Evolutionary conservation across 2,329 filamentous ascomycete species (phyloP).

Genomic region (Xylaria sp.): DNA sequence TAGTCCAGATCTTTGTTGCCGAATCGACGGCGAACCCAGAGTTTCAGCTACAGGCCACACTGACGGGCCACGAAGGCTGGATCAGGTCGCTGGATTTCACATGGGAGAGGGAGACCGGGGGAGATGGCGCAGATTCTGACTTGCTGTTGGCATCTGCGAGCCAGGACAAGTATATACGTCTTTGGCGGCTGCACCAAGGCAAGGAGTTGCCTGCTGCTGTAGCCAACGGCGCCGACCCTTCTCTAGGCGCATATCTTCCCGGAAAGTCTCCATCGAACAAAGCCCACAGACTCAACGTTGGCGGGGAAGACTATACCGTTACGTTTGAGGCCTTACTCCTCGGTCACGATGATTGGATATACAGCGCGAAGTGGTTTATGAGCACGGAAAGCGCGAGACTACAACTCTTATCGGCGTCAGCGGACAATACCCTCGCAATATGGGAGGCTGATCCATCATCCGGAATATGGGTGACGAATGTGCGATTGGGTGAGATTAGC

Average conservation of each 20-base stretch:
- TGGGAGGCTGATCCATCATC: conserved; percentile 87
- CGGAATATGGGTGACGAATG: conserved; percentile 88
- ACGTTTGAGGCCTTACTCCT: conserved; percentile 94
- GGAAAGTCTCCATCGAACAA: conserved; percentile 87
- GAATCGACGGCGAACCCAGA: conserved; percentile 48
- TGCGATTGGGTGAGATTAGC: conserved; percentile 90
- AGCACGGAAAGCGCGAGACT: conserved; percentile 56
- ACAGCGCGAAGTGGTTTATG: conserved; percentile 78
- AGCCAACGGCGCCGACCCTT: conserved; percentile 60
- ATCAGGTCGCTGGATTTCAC: conserved; percentile 84
- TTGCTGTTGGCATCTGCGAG: conserved; percentile 88
- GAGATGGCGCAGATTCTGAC: conserved; percentile 58
- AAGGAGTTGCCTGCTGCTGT: conserved; percentile 65
- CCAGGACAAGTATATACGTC: conserved; percentile 94
- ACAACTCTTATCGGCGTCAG: conserved; percentile 86
- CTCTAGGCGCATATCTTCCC: conserved; percentile 62
- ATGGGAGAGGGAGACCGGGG: conserved; percentile 52
- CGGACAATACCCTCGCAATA: conserved; percentile 91
- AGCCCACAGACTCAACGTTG: conserved; percentile 74
- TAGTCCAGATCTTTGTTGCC: conserved; percentile 79
- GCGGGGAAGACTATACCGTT: conserved; percentile 71
- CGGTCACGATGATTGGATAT: conserved; percentile 98
- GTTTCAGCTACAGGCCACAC: conserved; percentile 76
- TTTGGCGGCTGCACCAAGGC: conserved; percentile 85
- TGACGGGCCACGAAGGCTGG: conserved; percentile 94